A percentile compares a stretch with the other conserved stretches of the same genome.
Conservation (phyloP, 495 filamentous ascomycete genomes). For the Platismatia glauca region DNA sequence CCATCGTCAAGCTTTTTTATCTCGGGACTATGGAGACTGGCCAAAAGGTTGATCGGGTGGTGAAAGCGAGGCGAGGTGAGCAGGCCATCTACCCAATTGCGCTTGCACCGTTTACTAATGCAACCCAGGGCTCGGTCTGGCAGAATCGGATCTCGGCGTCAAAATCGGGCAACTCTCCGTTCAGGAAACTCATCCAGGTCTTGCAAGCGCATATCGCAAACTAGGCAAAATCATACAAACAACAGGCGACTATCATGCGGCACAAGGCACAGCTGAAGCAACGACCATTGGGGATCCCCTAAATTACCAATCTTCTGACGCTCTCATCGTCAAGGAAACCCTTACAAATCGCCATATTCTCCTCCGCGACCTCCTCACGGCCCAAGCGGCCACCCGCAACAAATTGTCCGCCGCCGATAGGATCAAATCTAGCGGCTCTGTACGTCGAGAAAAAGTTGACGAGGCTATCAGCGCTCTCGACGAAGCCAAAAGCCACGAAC, state of each 20-base stretch:
- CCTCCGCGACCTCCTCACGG: slow-evolving; percentile 85
- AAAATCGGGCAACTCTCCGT: slow-evolving; percentile 76
- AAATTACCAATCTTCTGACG: slow-evolving; percentile 89
- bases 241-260: slow-evolving; percentile 91
- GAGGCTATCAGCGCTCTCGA: slow-evolving; percentile 85
- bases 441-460: slow-evolving; percentile 89
- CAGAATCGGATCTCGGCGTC: slow-evolving; percentile 88
- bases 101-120: background rate
- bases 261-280: slow-evolving; percentile 92
- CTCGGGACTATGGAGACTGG: slow-evolving; percentile 88
- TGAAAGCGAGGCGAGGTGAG: slow-evolving; percentile 84
- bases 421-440: slow-evolving; percentile 70
- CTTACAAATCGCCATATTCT: slow-evolving; percentile 97
- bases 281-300: slow-evolving; percentile 91
- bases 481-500: slow-evolving; percentile 72
- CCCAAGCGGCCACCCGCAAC: slow-evolving; percentile 68
- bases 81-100: slow-evolving; percentile 5
- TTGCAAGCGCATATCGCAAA: slow-evolving; percentile 86
- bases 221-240: slow-evolving; percentile 87
- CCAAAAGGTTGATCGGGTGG: slow-evolving; percentile 89
- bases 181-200: slow-evolving; percentile 81
- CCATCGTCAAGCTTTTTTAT: slow-evolving; percentile 92
- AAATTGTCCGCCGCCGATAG: slow-evolving; percentile 79
- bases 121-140: slow-evolving; percentile 67
- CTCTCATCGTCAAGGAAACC: slow-evolving; percentile 98